Conservation (phyloP, 75 land plant genomes). For the Isoetes taiwanensis region DNA sequence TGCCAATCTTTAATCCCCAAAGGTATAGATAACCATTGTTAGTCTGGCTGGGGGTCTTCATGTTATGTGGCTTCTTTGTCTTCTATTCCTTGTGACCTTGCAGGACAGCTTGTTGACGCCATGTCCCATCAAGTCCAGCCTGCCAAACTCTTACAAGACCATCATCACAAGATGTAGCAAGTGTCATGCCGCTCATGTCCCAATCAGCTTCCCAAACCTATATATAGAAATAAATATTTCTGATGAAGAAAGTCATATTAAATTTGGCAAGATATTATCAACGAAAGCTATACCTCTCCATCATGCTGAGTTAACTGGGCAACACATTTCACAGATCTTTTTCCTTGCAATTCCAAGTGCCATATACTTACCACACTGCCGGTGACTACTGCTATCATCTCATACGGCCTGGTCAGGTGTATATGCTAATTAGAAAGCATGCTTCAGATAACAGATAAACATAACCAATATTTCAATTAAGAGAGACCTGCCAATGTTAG, state of each 20-base stretch:
- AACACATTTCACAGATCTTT: conserved; percentile 38
- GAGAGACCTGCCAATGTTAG: conserved; percentile 77
- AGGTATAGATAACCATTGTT: too few relatives aligned
- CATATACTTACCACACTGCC: conserved; percentile 76
- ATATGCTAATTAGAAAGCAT: neutral
- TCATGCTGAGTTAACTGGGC: conserved; percentile 59
- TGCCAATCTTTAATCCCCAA: too few relatives aligned
- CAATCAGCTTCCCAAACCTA: conserved; percentile 90
- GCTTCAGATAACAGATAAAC: neutral
- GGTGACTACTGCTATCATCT: conserved; percentile 77
- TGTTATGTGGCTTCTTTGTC: too few relatives aligned
- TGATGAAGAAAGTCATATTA: neutral
- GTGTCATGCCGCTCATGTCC: conserved; percentile 97
- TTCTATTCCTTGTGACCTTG: too few relatives aligned
- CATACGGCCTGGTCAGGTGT: conserved; percentile 57
- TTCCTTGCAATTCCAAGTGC: conserved; percentile 66
- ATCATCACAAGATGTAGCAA: conserved; percentile 68
- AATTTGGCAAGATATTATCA: neutral
- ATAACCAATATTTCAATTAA: neutral
- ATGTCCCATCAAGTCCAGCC: conserved; percentile 59
- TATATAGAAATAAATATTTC: neutral
- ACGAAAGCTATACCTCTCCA: conserved; percentile 54
- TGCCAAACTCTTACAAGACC: conserved; percentile 77
- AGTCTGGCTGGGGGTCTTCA: too few relatives aligned
- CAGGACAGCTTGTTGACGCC: conserved; percentile 28